These are phyloP conservation scores for Polytrichum formosum DNA, from an alignment of 225 moss, liverwort and hornwort species.

Conservation along the genomic window DNA sequence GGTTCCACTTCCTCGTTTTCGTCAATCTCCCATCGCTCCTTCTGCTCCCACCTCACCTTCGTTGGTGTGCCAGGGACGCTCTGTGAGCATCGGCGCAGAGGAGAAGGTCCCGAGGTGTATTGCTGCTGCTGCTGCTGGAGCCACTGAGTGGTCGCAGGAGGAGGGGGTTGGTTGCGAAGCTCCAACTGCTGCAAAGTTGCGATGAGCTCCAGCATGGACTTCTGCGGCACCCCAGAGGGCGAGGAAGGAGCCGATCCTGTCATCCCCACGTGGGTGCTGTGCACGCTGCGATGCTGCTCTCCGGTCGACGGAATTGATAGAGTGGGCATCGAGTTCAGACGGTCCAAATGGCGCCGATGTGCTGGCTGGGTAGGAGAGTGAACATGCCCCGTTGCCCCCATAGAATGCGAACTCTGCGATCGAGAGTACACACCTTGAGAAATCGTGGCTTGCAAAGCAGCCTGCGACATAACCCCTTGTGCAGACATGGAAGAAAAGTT, in stretches of 20 bases:
- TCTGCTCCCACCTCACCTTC: conserved; percentile 80
- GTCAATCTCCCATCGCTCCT: conserved; percentile 73
- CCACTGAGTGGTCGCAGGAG: conserved; percentile 54
- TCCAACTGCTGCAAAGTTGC: conserved; percentile 88
- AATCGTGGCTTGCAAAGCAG: conserved; percentile 60
- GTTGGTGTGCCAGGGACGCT: conserved; percentile 95
- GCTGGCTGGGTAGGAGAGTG: conserved; percentile 55
- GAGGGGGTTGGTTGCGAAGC: conserved; percentile 35
- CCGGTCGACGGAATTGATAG: conserved; percentile 69
- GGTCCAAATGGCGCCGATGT: conserved; percentile 85
- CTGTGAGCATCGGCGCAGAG: conserved; percentile 87
- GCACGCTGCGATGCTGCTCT: conserved; percentile 65
- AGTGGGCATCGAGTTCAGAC: conserved; percentile 91
- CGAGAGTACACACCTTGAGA: conserved; percentile 44
- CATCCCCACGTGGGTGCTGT: conserved; percentile 40
- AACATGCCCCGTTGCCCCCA: conserved; percentile 10
- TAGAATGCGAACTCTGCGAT: conserved; percentile 38
- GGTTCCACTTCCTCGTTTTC: conserved; percentile 76
- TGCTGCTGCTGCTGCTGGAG: conserved; percentile 59
- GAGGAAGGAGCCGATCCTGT: conserved; percentile 72
- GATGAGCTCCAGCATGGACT: conserved; percentile 79
- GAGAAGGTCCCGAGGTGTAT: conserved; percentile 88
- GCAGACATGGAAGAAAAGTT: conserved; percentile 40
- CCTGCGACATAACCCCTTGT: conserved; percentile 47
- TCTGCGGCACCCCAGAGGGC: conserved; percentile 52